Evolutionary conservation across 768 basidiomycete species (phyloP).

Genomic region (Agrocybe pediades): DNA sequence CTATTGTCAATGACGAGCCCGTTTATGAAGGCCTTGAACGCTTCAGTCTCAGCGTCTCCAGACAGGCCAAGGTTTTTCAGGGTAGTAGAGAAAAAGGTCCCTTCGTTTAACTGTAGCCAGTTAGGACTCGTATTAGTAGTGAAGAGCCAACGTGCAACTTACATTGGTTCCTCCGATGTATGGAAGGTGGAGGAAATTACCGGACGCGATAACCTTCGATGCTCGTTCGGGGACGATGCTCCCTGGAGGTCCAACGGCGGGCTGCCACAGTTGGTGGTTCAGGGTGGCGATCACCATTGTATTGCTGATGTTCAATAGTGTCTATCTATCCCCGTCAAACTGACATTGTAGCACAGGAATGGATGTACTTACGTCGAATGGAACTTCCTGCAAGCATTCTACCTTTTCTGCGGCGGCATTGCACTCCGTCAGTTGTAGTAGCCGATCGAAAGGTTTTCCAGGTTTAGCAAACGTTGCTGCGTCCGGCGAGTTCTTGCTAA

Average conservation of each 20-base stretch:
- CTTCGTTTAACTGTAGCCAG: constrained; percentile 51
- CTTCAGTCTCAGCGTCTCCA: constrained; percentile 38
- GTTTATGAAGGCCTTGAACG: constrained; percentile 49
- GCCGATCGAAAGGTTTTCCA: constrained; percentile 49
- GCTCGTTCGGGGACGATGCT: constrained; percentile 49
- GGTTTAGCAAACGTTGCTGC: constrained; percentile 50
- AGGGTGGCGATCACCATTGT: constrained; percentile 45
- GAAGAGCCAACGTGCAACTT: constrained; percentile 14
- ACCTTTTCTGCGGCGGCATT: constrained; percentile 36
- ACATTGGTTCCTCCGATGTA: constrained; percentile 61
- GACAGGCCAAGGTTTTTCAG: constrained; percentile 40
- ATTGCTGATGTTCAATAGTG: constrained; percentile 49
- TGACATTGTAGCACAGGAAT: too few species aligned
- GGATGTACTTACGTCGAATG: constrained; percentile 38
- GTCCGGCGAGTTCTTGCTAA: constrained; percentile 53
- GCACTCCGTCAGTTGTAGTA: constrained; percentile 51
- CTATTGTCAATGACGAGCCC: constrained; percentile 54
- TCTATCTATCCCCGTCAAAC: too few species aligned
- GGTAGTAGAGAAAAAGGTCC: constrained; percentile 41
- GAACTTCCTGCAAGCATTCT: constrained; percentile 45
- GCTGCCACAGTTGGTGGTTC: constrained; percentile 61
- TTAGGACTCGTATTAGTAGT: too few species aligned
- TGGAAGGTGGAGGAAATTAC: constrained; percentile 54
- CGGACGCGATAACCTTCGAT: constrained; percentile 44
- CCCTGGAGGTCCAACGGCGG: constrained; percentile 50